These are phyloP conservation scores for Closterium sp. DNA, from an alignment of 139 green algal species.

Conservation along the genomic window DNA sequence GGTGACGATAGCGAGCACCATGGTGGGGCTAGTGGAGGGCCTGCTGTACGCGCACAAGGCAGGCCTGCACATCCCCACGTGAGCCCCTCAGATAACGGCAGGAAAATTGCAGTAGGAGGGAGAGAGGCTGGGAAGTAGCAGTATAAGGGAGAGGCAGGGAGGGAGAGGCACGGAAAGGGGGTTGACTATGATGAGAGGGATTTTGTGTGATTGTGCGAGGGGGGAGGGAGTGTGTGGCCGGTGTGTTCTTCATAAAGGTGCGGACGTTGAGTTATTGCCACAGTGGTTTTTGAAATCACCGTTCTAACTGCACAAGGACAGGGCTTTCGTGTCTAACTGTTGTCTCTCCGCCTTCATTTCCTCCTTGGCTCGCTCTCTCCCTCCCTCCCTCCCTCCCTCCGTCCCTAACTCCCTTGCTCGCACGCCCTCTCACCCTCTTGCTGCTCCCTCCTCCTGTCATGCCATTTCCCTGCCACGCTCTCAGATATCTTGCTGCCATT, in stretches of 20 bases:
- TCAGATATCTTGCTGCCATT: slow-evolving; percentile 36
- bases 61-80: slow-evolving; percentile 20
- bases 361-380: background rate
- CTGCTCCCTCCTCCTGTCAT: too few relatives aligned
- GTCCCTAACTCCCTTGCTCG: background rate
- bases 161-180: background rate
- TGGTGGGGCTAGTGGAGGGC: slow-evolving; percentile 47
- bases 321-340: too few relatives aligned
- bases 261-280: background rate
- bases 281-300: background rate
- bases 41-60: slow-evolving; percentile 49
- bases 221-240: background rate
- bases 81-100: background rate
- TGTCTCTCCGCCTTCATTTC: background rate
- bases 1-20: slow-evolving; percentile 46
- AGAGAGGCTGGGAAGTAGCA: background rate
- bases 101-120: background rate
- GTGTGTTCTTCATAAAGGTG: background rate
- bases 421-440: background rate
- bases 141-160: background rate
- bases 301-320: background rate
- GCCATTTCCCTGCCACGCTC: too few relatives aligned
- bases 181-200: too few relatives aligned
- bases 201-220: background rate
- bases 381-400: background rate